Base-by-base conservation (phyloP, 108 stramenopile species). In the Cyclotella distinguenda region DNA sequence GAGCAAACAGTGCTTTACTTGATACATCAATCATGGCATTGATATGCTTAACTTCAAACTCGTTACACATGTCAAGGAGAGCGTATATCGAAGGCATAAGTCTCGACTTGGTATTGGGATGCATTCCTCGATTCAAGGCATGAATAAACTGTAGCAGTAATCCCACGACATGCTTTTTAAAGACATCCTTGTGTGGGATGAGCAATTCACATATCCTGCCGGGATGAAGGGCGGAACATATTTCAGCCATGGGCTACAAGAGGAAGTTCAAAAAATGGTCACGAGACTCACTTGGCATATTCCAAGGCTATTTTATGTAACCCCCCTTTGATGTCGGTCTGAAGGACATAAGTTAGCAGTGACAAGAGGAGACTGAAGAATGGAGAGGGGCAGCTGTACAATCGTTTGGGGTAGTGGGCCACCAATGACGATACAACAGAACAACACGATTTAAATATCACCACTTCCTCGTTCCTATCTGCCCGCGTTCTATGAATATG, bases 131-230 rank as follows among this genome's bases (percentile, higher is more conserved):
- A n/a, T 60, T 72, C 28, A 91, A 55, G 16, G 76, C 64, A n/a
- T 70, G 48, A 11, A 92, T 84, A 66, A 79, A 92, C 31, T 75
- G 66, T 25, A 89, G 53, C 10, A 92, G 71, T 26, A 92, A 59
- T 6, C 81, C 80, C 6, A 92, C 62, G 2, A 89, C 81, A 70
- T 92, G 88, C 45, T 92, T 92, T 60, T 88, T 89, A 73, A 86
- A 87, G n/a, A 92, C 67, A n/a, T 92, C 91, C 38, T 78, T 83
- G 77, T 92, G 88, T 10, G 82, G 78, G n/a, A 84, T 78, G 15
- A 92, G 58, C 22, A 89, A 51, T 64, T 92, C 91, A 56, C 85
- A 87, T 38, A 92, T 32, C 44, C 85, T 71, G 38, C 52, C 33
- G 64, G 76, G 51, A 25, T 57, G 36, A 21, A 77, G 67, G 6